Evolutionary conservation across 257 asterid genomes (phyloP).

Genomic region (Orobanche coerulescens): DNA sequence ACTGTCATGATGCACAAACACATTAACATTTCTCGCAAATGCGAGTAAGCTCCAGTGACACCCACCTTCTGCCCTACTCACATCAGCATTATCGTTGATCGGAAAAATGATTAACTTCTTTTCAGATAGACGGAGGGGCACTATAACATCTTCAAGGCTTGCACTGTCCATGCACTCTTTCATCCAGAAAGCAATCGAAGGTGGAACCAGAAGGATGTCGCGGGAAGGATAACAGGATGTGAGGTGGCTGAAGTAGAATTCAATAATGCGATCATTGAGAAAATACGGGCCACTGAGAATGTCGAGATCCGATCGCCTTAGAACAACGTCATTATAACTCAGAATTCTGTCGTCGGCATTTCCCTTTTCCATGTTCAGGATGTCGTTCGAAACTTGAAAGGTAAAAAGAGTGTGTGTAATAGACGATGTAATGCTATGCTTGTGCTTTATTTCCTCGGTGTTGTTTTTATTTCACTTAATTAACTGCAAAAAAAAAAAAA

Average conservation of each 20-base stretch:
- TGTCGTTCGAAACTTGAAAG: no score
- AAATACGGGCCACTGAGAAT: slow-evolving; percentile 61
- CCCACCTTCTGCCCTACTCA: slow-evolving; percentile 67
- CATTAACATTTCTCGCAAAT: slow-evolving; percentile 39
- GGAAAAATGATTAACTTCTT: slow-evolving; percentile 64
- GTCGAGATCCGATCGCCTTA: slow-evolving; percentile 61
- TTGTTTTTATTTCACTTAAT: no score
- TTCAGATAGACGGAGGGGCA: slow-evolving; percentile 52
- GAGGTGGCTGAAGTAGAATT: slow-evolving; percentile 73
- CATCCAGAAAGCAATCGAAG: slow-evolving; percentile 79
- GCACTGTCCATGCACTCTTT: slow-evolving; percentile 58
- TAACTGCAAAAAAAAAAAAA: no score
- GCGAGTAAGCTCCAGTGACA: slow-evolving; percentile 57
- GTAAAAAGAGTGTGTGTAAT: no score
- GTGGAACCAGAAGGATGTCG: slow-evolving; percentile 59
- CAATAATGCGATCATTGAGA: slow-evolving; percentile 77
- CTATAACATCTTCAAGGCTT: slow-evolving; percentile 47
- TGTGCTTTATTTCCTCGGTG: no score
- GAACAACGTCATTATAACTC: slow-evolving; percentile 70
- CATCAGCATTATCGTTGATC: slow-evolving; percentile 60
- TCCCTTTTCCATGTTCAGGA: slow-evolving; percentile 33
- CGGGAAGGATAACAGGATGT: slow-evolving; percentile 39
- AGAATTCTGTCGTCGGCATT: slow-evolving; percentile 48
- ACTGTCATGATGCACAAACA: slow-evolving; percentile 79
- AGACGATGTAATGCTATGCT: slow-evolving; percentile 13